These are phyloP conservation scores for Polygonum aviculare DNA, from an alignment of 148 eudicot genomes.

Conservation along the genomic window DNA sequence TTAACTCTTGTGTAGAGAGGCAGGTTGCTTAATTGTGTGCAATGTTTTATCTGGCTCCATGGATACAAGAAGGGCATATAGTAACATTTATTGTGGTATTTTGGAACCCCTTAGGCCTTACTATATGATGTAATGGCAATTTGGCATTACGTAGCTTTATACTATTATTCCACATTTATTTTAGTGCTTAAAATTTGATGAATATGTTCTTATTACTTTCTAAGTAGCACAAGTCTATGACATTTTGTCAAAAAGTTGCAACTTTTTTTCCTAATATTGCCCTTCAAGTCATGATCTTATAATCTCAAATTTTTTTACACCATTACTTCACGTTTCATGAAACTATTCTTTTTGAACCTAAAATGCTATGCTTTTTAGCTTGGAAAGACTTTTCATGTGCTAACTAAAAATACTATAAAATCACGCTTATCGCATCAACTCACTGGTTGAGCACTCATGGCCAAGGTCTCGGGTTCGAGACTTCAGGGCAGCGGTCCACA, in stretches of 20 bases:
- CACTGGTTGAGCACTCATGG: too few species aligned
- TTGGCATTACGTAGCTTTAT: not conserved
- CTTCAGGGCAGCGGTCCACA: too few species aligned
- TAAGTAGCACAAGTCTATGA: not conserved
- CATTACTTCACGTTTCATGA: not conserved
- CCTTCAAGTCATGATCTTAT: not conserved
- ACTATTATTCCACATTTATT: not conserved
- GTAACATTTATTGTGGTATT: not conserved
- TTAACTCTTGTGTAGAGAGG: conserved; percentile 1
- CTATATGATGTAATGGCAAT: not conserved
- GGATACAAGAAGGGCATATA: conserved; percentile 5
- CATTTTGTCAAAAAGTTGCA: conserved; percentile 7
- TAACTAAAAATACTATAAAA: not conserved
- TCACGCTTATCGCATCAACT: not conserved
- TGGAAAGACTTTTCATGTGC: not conserved
- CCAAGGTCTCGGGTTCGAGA: too few species aligned
- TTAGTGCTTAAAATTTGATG: conserved; percentile 9
- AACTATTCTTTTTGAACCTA: not conserved
- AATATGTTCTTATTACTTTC: conserved; percentile 8
- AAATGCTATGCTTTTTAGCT: not conserved
- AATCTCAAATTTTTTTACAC: not conserved
- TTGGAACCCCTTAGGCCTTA: not conserved
- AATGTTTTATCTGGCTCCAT: conserved; percentile 1
- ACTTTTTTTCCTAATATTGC: conserved; percentile 10
- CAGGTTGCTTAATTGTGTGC: not conserved